Evolutionary conservation across 2,329 filamentous ascomycete species (phyloP), one percentile per base, ranked within the genome.

Genomic region (Coleophoma cylindrospora): DNA sequence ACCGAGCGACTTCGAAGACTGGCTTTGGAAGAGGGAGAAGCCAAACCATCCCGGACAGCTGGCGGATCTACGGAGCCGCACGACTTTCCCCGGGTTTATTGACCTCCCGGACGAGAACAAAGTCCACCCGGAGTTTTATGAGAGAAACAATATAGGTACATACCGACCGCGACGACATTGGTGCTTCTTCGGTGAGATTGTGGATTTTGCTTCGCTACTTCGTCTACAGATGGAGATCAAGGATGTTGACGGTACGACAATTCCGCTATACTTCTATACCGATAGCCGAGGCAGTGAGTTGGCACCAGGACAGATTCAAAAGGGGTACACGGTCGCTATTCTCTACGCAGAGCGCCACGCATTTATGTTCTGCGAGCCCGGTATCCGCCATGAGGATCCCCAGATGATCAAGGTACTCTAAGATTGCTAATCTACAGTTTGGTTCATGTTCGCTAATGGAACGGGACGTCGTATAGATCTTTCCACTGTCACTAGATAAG

Each of bases 201-300:
- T 49, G 12, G 49, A 51, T 32, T 49, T 49, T 22, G 7, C 3
- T 27, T 49, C 38, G 38, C 43, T 61, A 22, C 27, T 46, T 51
- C 59, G 53, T 54, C 51, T 62, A 37, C 41, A 60, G 46, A 38
- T 63, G 44, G 43, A 45, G 48, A 34, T 63, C 46, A 56, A 27
- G 38, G 58, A 64, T 56, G 43, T 59, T 38, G 48, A 55, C 14
- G 59, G 44, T 48, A 50, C 22, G 44, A 59, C 43, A 27, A 44
- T 62, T 50, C 56, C 57, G 38, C 47, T 64, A 12, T 50, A 52
- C 53, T 63, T 62, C 40, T 36, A 62, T 45, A 61, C 59, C 17
- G 17, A 54, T 52, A 19, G 45, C 17, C 51, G 56, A 47, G 58
- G 59, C 15, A 48, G 48, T 36, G 60, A 64, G 52, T 49, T 61